phyloP scores from a whole-genome alignment of 2,329 filamentous ascomycete species.

The Fusarium sublunatum region DNA sequence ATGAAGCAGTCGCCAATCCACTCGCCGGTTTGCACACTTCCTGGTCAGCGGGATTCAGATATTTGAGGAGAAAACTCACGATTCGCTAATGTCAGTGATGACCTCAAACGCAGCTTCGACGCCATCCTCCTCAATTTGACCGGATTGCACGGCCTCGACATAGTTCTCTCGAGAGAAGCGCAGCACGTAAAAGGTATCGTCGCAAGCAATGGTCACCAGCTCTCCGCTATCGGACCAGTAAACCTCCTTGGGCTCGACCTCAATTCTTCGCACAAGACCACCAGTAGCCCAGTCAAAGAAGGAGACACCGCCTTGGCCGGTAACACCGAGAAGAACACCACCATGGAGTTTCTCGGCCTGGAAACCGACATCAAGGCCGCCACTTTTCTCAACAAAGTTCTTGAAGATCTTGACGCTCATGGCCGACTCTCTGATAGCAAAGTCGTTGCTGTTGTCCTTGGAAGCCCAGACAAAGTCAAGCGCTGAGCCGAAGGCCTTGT shows the following conservation, averaged over 20 bases:
- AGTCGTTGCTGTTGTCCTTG: conserved; percentile 98
- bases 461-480: conserved; percentile 97
- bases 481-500: conserved; percentile 96
- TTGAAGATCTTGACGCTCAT: conserved; percentile 98
- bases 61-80: conserved; percentile 57
- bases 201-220: conserved; percentile 90
- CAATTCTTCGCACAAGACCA: conserved; percentile 89
- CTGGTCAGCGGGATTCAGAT: conserved; percentile 13
- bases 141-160: conserved; percentile 82
- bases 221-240: conserved; percentile 99
- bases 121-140: conserved; percentile 87
- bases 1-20: conserved; percentile 99
- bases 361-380: conserved; percentile 93
- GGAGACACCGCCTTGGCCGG: conserved; percentile 92
- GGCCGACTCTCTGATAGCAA: conserved; percentile 92
- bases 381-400: conserved; percentile 93
- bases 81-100: conserved; percentile 94
- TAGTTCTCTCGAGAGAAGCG: conserved; percentile 92
- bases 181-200: conserved; percentile 94
- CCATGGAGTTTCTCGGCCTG: conserved; percentile 91
- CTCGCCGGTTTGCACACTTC: conserved; percentile 87
- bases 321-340: conserved; percentile 91
- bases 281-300: conserved; percentile 97
- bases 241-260: conserved; percentile 77
- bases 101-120: conserved; percentile 97